These are phyloP conservation scores for Paxillus rubicundulus DNA, from an alignment of 768 basidiomycete genomes.

Conservation along the genomic window DNA sequence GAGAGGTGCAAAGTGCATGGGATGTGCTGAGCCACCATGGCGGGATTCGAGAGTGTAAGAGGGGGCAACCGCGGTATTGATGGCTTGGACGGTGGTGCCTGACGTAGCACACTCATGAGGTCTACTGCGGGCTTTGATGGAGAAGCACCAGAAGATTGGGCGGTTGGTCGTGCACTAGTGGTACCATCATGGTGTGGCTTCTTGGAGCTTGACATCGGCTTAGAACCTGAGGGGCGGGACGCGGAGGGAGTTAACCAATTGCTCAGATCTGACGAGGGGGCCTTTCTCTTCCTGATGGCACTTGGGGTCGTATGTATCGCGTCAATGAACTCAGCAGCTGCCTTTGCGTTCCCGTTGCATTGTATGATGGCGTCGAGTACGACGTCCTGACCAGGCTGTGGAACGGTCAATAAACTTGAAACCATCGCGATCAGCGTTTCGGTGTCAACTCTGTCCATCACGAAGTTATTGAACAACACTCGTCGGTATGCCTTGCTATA, in stretches of 20 bases:
- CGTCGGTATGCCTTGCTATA: no score
- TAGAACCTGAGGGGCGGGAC: slow-evolving; percentile 13
- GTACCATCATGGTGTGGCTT: slow-evolving; percentile 2
- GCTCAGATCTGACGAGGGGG: slow-evolving; percentile 44
- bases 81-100: slow-evolving; percentile 41
- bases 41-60: slow-evolving; percentile 58
- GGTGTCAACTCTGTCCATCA: slow-evolving; percentile 46
- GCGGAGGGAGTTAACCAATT: slow-evolving; percentile 47
- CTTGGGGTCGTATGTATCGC: slow-evolving; percentile 16
- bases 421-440: slow-evolving; percentile 68
- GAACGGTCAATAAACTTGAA: slow-evolving; percentile 49
- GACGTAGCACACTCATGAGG: slow-evolving; percentile 57
- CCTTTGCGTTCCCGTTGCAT: slow-evolving; percentile 54
- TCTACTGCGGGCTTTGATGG: slow-evolving; percentile 38
- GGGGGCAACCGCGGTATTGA: slow-evolving; percentile 46
- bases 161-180: slow-evolving; percentile 5
- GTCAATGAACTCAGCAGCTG: slow-evolving; percentile 45
- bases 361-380: slow-evolving; percentile 61
- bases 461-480: neutral
- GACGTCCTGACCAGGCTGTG: slow-evolving; percentile 34
- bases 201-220: slow-evolving; percentile 18
- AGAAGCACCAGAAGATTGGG: slow-evolving; percentile 11
- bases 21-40: slow-evolving; percentile 63
- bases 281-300: slow-evolving; percentile 44
- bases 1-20: slow-evolving; percentile 74